These are phyloP conservation scores for Peronospora farinosa DNA, from an alignment of 352 stramenopile species.

Conservation along the genomic window DNA sequence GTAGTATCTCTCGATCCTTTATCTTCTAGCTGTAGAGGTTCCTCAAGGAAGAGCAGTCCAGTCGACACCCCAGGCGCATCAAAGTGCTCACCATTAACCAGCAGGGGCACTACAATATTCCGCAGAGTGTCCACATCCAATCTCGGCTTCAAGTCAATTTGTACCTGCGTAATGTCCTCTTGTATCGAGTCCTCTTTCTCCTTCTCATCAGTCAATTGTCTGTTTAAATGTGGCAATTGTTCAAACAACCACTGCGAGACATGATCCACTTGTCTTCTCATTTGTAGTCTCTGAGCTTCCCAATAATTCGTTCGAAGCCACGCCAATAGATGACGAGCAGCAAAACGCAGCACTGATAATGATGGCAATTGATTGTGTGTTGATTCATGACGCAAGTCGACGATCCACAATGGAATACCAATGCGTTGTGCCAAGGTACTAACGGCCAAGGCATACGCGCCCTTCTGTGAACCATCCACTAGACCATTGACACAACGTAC, in stretches of 20 bases:
- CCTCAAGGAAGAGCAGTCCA: conserved; percentile 41
- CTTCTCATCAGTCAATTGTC: neutral
- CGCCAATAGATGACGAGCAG: conserved; percentile 76
- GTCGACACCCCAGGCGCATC: conserved; percentile 35
- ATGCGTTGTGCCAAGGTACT: conserved; percentile 79
- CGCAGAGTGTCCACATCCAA: conserved; percentile 50
- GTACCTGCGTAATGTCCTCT: neutral
- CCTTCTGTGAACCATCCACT: conserved; percentile 75
- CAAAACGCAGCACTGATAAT: conserved; percentile 82
- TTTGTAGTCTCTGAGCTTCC: conserved; percentile 53
- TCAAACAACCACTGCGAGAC: conserved; percentile 33
- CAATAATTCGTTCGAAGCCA: conserved; percentile 89
- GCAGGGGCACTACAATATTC: conserved; percentile 53
- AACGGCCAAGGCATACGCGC: conserved; percentile 66
- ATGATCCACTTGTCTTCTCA: conserved; percentile 44
- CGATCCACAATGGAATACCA: conserved; percentile 90
- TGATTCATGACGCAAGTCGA: conserved; percentile 90
- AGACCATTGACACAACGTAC: conserved; percentile 82
- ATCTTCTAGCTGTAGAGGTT: conserved; percentile 3
- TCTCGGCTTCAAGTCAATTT: neutral
- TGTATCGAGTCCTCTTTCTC: conserved; percentile 3
- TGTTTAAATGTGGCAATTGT: conserved; percentile 23
- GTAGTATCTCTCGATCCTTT: conserved; percentile 3
- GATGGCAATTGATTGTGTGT: conserved; percentile 91
- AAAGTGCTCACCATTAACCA: conserved; percentile 57